Evolutionary conservation across 768 basidiomycete species (phyloP).

Genomic region (Strobilomyces dryophilus): DNA sequence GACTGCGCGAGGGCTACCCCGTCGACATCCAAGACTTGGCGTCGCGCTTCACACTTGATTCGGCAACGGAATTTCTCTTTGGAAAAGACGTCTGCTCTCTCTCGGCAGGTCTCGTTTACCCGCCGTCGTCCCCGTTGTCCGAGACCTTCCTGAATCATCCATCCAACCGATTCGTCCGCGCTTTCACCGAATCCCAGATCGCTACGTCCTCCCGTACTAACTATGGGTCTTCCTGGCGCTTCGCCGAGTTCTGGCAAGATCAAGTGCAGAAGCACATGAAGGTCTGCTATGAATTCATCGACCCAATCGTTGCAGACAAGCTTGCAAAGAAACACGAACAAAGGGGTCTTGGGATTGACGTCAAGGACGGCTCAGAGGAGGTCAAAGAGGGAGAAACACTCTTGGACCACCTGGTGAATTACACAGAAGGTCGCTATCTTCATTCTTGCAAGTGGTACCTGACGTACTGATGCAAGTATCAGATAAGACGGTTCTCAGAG

Average conservation of each 20-base stretch:
- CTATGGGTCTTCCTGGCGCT: slow-evolving; percentile 41
- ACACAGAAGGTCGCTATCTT: slow-evolving; percentile 42
- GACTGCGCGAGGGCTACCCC: slow-evolving; percentile 33
- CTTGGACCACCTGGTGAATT: slow-evolving; percentile 50
- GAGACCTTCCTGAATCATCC: slow-evolving; percentile 27
- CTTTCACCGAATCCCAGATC: slow-evolving; percentile 38
- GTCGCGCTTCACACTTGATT: slow-evolving; percentile 51
- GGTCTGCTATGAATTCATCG: slow-evolving; percentile 43
- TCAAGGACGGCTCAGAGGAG: slow-evolving; percentile 19
- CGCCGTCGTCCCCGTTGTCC: slow-evolving; percentile 19
- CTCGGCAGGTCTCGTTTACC: slow-evolving; percentile 36
- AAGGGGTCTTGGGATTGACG: slow-evolving; percentile 4
- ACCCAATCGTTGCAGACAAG: slow-evolving; percentile 43
- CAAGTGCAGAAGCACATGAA: slow-evolving; percentile 34
- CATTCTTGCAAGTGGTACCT: background rate
- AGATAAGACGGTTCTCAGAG: slow-evolving; percentile 24
- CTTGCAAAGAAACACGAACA: slow-evolving; percentile 33
- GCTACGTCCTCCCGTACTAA: slow-evolving; percentile 30
- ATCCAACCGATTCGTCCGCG: slow-evolving; percentile 34
- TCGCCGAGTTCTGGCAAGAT: slow-evolving; percentile 43
- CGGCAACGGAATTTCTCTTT: slow-evolving; percentile 55
- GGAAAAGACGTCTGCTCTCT: slow-evolving; percentile 38
- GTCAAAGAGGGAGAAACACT: slow-evolving; percentile 41
- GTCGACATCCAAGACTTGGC: slow-evolving; percentile 44
- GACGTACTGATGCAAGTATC: background rate